Base-by-base conservation (phyloP, 108 stramenopile genomes). In the Fragilariopsis cylindrus region DNA sequence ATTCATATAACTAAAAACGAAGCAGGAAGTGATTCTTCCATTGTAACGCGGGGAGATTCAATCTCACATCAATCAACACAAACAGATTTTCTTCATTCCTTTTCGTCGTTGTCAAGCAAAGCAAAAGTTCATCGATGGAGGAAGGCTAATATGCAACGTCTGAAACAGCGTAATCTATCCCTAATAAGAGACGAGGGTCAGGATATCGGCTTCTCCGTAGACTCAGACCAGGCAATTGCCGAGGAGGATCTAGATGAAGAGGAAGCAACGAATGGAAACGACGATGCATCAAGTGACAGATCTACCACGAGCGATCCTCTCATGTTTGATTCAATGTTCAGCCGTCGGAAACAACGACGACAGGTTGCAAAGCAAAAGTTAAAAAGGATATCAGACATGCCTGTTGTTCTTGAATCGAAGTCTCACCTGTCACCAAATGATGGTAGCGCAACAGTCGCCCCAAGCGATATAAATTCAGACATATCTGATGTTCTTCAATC, bases 141-240 rank as follows among this genome's bases (percentile, higher is more conserved):
- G 18, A 52, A 50, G 39, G 67, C 67, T 3, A 68, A 68, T 13
- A 21, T 68, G 48, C 67, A 52, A 16, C 67, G 67, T 16, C 45
- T 68, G 62, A 45, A 60, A 63, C 41, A 4, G 4, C 50, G 13
- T 13, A 9, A 9, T 13, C 50, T 52, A 52, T 52, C 50, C 50
- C 13, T 13, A 13, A 63, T 4, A 15, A 63, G 2, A 11, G 45
- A 11, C 6, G 11, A 42, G 43, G 45, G 55, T 56, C 18, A 11
- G 16, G 18, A 56, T 45, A 44, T 45, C 4, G 43, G 3, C 42
- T 21, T 0, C 46, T 63, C 62, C 42, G 42, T 63, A 12, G 43
- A 44, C 21, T 63, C 62, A n/a, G 62, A 63, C 62, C 43, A 63
- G 45, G 62, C 62, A 63, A 45, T 56, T n/a, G 55, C 16, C 55